Conservation (phyloP, 2,329 filamentous ascomycete genomes). For the Myriangium duriaei region DNA sequence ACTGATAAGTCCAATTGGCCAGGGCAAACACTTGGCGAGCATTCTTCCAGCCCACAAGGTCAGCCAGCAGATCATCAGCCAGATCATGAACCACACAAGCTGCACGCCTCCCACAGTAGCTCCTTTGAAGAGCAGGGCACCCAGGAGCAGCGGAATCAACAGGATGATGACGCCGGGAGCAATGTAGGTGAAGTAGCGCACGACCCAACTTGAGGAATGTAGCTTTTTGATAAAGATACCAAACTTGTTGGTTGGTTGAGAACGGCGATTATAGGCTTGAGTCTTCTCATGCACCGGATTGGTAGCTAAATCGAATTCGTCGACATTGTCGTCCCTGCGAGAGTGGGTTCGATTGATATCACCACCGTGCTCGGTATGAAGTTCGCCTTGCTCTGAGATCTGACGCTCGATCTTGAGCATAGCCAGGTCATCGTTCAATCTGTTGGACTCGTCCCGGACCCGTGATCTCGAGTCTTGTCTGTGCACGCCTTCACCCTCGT, state of each 20-base stretch:
- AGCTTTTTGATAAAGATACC: slow-evolving; percentile 53
- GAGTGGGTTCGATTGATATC: slow-evolving; percentile 42
- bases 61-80: slow-evolving; percentile 88
- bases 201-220: slow-evolving; percentile 51
- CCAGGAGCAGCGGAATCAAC: slow-evolving; percentile 55
- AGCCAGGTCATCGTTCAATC: slow-evolving; percentile 53
- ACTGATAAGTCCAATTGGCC: slow-evolving; percentile 49
- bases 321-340: slow-evolving; percentile 41
- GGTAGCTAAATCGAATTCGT: slow-evolving; percentile 55
- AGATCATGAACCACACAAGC: slow-evolving; percentile 85
- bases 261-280: slow-evolving; percentile 51
- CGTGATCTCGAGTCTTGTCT: slow-evolving; percentile 44
- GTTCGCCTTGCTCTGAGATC: slow-evolving; percentile 33
- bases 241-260: slow-evolving; percentile 48
- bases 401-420: slow-evolving; percentile 53
- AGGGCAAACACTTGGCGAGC: slow-evolving; percentile 52
- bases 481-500: slow-evolving; percentile 28
- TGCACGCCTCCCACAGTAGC: slow-evolving; percentile 58
- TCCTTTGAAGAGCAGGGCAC: slow-evolving; percentile 39
- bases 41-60: slow-evolving; percentile 68
- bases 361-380: slow-evolving; percentile 26
- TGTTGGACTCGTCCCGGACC: slow-evolving; percentile 45
- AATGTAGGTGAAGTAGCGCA: slow-evolving; percentile 63
- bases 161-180: slow-evolving; percentile 51
- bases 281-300: slow-evolving; percentile 57